Evolutionary conservation across 2,329 filamentous ascomycete genomes (phyloP).

Genomic region (Pyrenophora tritici-repentis): DNA sequence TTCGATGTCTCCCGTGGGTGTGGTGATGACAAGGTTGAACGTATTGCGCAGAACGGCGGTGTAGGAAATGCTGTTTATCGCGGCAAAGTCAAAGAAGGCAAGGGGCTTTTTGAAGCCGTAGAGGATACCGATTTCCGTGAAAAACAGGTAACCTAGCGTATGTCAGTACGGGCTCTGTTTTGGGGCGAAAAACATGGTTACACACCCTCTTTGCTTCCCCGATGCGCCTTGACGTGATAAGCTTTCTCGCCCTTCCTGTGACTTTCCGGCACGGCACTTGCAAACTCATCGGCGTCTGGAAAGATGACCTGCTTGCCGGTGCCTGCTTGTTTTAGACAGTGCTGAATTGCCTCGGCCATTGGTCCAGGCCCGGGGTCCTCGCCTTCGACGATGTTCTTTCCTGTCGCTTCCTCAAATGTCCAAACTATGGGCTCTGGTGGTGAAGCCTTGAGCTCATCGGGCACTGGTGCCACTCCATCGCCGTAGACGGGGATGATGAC

Average conservation of each 20-base stretch:
- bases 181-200: not conserved
- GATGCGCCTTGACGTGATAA: constrained; percentile 67
- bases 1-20: constrained; percentile 61
- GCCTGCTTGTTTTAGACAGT: constrained; percentile 50
- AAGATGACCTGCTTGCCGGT: constrained; percentile 56
- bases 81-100: constrained; percentile 64
- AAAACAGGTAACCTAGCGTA: constrained; percentile 64
- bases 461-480: constrained; percentile 54
- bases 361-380: constrained; percentile 48
- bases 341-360: constrained; percentile 53
- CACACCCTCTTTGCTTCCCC: constrained; percentile 68
- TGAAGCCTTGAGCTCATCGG: constrained; percentile 46
- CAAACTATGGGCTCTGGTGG: constrained; percentile 63
- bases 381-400: constrained; percentile 50
- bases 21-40: constrained; percentile 66
- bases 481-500: constrained; percentile 61
- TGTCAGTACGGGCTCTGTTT: constrained; percentile 15
- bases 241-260: constrained; percentile 67
- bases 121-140: constrained; percentile 64
- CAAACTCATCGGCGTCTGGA: constrained; percentile 62
- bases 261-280: constrained; percentile 63
- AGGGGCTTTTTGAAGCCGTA: constrained; percentile 71
- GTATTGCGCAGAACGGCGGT: constrained; percentile 68
- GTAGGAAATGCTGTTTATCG: constrained; percentile 65
- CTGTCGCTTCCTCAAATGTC: constrained; percentile 61